Conservation (phyloP, 1,284 basidiomycete species). For the Pseudozyma thailandica region DNA sequence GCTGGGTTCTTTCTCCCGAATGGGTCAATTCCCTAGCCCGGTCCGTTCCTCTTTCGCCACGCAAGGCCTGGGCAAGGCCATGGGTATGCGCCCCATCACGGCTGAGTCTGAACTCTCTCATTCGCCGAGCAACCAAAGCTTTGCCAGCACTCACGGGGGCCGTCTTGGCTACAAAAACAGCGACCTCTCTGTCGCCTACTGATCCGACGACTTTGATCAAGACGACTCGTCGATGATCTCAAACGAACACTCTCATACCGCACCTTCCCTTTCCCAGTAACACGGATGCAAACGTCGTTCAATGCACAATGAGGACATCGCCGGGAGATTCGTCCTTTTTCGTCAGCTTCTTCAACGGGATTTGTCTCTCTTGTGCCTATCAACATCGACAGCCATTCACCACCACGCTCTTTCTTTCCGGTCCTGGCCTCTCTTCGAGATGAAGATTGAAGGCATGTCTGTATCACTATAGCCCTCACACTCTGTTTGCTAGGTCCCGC, state of each 20-base stretch:
- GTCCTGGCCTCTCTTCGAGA: slow-evolving; percentile 18
- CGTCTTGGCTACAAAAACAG: slow-evolving; percentile 40
- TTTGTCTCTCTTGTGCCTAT: slow-evolving; percentile 28
- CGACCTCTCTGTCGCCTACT: slow-evolving; percentile 29
- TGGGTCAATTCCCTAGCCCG: slow-evolving; percentile 34
- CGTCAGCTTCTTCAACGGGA: slow-evolving; percentile 16
- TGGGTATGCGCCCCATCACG: not conserved
- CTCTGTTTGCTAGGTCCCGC: not conserved
- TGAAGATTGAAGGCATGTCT: not conserved
- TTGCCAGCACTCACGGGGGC: slow-evolving; percentile 8
- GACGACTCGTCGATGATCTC: not conserved
- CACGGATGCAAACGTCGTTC: not conserved
- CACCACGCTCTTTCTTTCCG: not conserved
- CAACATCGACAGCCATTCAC: not conserved
- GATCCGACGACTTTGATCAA: slow-evolving; percentile 3
- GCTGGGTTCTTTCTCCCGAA: slow-evolving; percentile 37
- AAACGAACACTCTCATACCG: not conserved
- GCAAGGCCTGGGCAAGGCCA: slow-evolving; percentile 22
- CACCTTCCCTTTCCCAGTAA: not conserved
- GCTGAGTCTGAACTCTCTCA: slow-evolving; percentile 1
- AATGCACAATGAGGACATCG: slow-evolving; percentile 38
- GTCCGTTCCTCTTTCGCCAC: slow-evolving; percentile 20
- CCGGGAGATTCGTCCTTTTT: slow-evolving; percentile 12
- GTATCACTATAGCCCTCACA: not conserved
- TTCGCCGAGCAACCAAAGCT: slow-evolving; percentile 25